Evolutionary conservation across 352 stramenopile genomes (phyloP).

Genomic region (Pythium coloratum): DNA sequence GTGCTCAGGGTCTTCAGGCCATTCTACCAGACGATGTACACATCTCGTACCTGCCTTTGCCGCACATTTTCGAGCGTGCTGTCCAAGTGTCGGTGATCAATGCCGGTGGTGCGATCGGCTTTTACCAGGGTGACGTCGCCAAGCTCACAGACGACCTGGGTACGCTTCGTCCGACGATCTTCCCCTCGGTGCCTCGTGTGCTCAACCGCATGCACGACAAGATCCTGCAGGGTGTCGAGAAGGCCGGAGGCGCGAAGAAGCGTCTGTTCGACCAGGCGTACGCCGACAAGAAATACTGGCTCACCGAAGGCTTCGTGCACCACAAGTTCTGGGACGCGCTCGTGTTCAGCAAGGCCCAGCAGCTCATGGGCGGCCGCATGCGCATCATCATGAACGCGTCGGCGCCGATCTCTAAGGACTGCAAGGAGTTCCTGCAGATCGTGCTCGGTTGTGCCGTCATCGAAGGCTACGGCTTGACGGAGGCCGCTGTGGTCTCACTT

Average conservation of each 20-base stretch:
- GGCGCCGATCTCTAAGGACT: slow-evolving; percentile 85
- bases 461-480: slow-evolving; percentile 94
- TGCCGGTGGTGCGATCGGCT: slow-evolving; percentile 69
- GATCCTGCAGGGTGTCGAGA: slow-evolving; percentile 60
- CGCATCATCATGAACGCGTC: slow-evolving; percentile 92
- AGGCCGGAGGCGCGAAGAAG: slow-evolving; percentile 40
- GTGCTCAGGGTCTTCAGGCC: not conserved
- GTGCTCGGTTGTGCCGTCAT: slow-evolving; percentile 87
- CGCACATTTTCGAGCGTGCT: slow-evolving; percentile 94
- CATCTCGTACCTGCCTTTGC: slow-evolving; percentile 94
- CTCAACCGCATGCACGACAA: slow-evolving; percentile 97
- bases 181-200: slow-evolving; percentile 92
- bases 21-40: slow-evolving; percentile 65
- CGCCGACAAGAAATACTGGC: slow-evolving; percentile 34
- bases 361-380: slow-evolving; percentile 83
- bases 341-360: slow-evolving; percentile 90
- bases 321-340: slow-evolving; percentile 89
- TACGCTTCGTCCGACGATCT: slow-evolving; percentile 87
- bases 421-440: slow-evolving; percentile 93
- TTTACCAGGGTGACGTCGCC: slow-evolving; percentile 81
- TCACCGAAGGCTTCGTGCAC: slow-evolving; percentile 39
- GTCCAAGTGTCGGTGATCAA: slow-evolving; percentile 85
- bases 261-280: slow-evolving; percentile 46
- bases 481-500: slow-evolving; percentile 85
- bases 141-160: slow-evolving; percentile 92